A percentile compares a stretch with the other conserved stretches of the same genome.
Evolutionary conservation across 306 rosid genomes (phyloP).

Genomic region (Hylodesmum podocarpum): DNA sequence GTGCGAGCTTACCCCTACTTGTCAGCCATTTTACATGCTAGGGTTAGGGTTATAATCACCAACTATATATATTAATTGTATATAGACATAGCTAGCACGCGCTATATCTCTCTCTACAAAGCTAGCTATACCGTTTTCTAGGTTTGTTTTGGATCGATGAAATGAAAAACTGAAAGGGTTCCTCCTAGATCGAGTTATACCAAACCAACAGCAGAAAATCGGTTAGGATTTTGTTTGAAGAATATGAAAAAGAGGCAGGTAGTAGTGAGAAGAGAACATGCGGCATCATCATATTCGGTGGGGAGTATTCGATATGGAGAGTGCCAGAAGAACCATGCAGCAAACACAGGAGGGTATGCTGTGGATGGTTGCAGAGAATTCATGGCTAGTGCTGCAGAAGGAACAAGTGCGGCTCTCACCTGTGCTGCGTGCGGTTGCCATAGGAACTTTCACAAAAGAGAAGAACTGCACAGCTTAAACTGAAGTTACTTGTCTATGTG

Average conservation of each 20-base stretch:
- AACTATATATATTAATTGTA: background rate
- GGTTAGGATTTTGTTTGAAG: conserved; percentile 3
- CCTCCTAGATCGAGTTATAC: background rate
- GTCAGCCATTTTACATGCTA: conserved; percentile 39
- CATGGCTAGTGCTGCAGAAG: conserved; percentile 66
- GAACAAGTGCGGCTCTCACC: conserved; percentile 53
- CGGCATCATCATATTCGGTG: conserved; percentile 46
- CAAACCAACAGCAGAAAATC: background rate
- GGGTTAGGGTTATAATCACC: conserved; percentile 57
- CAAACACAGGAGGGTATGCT: conserved; percentile 84
- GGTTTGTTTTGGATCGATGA: background rate
- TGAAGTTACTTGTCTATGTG: background rate
- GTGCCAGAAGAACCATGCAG: conserved; percentile 95
- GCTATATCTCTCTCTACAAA: background rate
- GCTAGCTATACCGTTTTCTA: background rate
- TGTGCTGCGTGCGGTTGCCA: conserved; percentile 98
- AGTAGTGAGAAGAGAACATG: conserved; percentile 46
- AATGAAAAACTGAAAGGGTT: conserved; percentile 3
- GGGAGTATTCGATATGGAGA: conserved; percentile 57
- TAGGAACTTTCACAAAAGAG: conserved; percentile 72
- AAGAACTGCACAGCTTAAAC: conserved; percentile 34
- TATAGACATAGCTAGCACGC: background rate
- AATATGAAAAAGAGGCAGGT: conserved; percentile 87
- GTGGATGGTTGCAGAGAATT: conserved; percentile 91
- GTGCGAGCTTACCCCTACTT: background rate